Evolutionary conservation across 73 alveolate species (phyloP), one percentile per base, ranked within the genome.

Genomic region (Symbiodinium pilosum): DNA sequence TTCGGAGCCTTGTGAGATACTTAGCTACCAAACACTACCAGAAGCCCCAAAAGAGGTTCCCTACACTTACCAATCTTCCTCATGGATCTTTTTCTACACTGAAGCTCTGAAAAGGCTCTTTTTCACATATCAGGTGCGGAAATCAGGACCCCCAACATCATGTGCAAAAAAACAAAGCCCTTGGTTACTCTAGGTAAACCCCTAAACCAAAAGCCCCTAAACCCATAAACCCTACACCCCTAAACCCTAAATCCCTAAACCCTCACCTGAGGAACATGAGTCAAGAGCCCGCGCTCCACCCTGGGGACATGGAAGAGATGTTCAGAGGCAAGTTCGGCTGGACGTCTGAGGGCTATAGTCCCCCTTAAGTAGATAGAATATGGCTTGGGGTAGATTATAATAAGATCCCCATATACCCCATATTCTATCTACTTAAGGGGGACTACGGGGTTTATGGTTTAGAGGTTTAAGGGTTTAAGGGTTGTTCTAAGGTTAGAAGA

Each of bases 221-320:
- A 47, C 59, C 59, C 59, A n/a, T 47, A 47, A 47, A 47, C 59
- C 59, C 59, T 47, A 47, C 6, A 47, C 59, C n/a, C 59, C 59
- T 47, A 47, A 47, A 47, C 59, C 59, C 59, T 47, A 47, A 47
- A 47, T 14, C 59, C n/a, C 59, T 14, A 47, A 47, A 47, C 59
- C 59, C 59, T 47, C 21, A 47, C 59, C 59, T 47, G 14, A 84
- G 95, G 95, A 56, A 75, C 21, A 88, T 88, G 95, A 41, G 47
- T 47, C 95, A 88, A 51, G 39, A 88, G 32, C 95, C 95, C 0
- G 87, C 83, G 21, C 71, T 88, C 16, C 69, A 71, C 21, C 95
- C 87, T 1, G 95, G 95, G 38, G 95, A 88, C 43, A 26, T 88
- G 87, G 87, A 88, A 8, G 87, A 64, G 87, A 42, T 42, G 68